A percentile compares a stretch with the other conserved stretches of the same genome.
phyloP scores from a whole-genome alignment of 1,284 basidiomycete species.

The Ganoderma lingzhi region DNA sequence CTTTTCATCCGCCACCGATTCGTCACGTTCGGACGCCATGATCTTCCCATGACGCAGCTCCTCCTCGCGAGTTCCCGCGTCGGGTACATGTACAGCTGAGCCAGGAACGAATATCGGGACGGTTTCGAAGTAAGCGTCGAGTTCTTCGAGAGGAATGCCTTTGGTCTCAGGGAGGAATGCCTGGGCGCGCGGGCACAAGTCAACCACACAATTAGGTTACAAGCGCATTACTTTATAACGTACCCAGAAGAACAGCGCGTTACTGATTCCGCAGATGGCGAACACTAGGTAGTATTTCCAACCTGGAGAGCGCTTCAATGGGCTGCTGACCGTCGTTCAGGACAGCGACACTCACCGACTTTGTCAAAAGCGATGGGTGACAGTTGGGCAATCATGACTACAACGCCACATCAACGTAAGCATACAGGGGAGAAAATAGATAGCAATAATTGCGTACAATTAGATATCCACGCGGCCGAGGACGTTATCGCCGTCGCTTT shows the following conservation, averaged over 20 bases:
- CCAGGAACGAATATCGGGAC: slow-evolving; percentile 58
- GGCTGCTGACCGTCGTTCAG: not conserved
- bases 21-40: slow-evolving; percentile 20
- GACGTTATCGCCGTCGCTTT: slow-evolving; percentile 67
- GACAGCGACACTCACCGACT: slow-evolving; percentile 42
- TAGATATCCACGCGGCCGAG: slow-evolving; percentile 60
- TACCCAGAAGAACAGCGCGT: slow-evolving; percentile 64
- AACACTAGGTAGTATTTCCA: slow-evolving; percentile 66
- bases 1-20: slow-evolving; percentile 20
- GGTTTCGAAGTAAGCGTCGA: slow-evolving; percentile 62
- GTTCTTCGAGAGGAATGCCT: slow-evolving; percentile 59
- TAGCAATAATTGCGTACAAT: slow-evolving; percentile 39
- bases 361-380: slow-evolving; percentile 58
- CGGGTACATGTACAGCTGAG: slow-evolving; percentile 47
- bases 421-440: slow-evolving; percentile 32
- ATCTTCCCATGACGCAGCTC: slow-evolving; percentile 51
- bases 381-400: slow-evolving; percentile 53
- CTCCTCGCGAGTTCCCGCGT: slow-evolving; percentile 52
- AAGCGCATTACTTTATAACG: not conserved
- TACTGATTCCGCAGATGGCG: slow-evolving; percentile 67
- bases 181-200: slow-evolving; percentile 4
- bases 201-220: not conserved
- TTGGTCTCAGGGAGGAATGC: slow-evolving; percentile 50
- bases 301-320: slow-evolving; percentile 15
- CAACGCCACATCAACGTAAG: not conserved